Conservation (phyloP, 1,284 basidiomycete species). For the Entoloma clypeatum region DNA sequence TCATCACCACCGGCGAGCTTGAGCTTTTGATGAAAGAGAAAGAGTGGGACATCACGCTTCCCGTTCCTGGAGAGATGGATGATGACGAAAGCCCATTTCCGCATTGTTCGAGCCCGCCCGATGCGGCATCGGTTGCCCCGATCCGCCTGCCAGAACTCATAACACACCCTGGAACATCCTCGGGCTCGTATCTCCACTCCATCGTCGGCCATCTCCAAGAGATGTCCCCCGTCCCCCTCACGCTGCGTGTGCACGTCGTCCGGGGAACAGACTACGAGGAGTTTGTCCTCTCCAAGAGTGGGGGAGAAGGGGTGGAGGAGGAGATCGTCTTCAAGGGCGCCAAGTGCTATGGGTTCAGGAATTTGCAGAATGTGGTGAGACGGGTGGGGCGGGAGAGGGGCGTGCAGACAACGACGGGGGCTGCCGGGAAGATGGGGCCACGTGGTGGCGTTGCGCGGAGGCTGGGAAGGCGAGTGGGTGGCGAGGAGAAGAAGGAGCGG, state of each 20-base stretch:
- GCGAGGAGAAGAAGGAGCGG: constrained; percentile 45
- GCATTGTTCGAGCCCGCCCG: background rate
- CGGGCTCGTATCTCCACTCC: constrained; percentile 90
- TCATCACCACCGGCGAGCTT: constrained; percentile 95
- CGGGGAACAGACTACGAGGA: constrained; percentile 60
- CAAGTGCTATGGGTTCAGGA: constrained; percentile 96
- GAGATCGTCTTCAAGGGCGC: constrained; percentile 86
- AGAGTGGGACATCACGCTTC: constrained; percentile 68
- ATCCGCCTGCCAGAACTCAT: constrained; percentile 66
- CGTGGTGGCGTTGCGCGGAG: constrained; percentile 30
- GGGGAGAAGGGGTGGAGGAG: constrained; percentile 31
- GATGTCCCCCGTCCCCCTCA: constrained; percentile 42
- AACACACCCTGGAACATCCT: constrained; percentile 79
- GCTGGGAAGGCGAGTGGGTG: constrained; percentile 31
- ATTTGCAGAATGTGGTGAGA: constrained; percentile 94
- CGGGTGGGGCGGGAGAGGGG: constrained; percentile 88
- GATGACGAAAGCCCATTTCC: constrained; percentile 5
- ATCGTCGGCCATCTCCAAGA: constrained; percentile 54
- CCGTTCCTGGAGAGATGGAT: constrained; percentile 49
- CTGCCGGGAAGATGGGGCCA: constrained; percentile 52
- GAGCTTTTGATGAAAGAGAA: constrained; percentile 83
- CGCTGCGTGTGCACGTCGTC: constrained; percentile 49
- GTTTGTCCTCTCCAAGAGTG: constrained; percentile 51
- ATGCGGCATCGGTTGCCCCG: background rate
- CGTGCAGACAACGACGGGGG: constrained; percentile 65